Conservation (phyloP, 2,329 filamentous ascomycete genomes). For the Hypoxylon sp. region DNA sequence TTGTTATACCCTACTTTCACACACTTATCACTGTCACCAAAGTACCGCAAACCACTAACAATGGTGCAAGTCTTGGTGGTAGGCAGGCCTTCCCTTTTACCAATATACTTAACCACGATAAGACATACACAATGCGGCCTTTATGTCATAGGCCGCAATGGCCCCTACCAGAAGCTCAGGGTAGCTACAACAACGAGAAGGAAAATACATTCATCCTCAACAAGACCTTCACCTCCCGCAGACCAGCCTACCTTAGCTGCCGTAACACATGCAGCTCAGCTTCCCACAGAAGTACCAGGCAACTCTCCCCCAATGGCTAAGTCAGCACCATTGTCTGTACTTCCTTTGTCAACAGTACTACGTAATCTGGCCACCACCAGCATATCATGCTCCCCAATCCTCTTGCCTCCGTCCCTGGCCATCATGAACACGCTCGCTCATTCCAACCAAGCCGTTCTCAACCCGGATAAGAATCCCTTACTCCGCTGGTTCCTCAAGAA, state of each 20-base stretch:
- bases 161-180: constrained; percentile 34
- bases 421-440: constrained; percentile 79
- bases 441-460: constrained; percentile 75
- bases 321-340: constrained; percentile 69
- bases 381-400: constrained; percentile 77
- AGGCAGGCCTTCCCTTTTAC: constrained; percentile 47
- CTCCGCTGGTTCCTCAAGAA: constrained; percentile 80
- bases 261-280: constrained; percentile 33
- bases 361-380: constrained; percentile 78
- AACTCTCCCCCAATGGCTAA: constrained; percentile 43
- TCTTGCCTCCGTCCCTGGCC: constrained; percentile 78
- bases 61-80: constrained; percentile 48
- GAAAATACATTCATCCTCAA: constrained; percentile 51
- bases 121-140: constrained; percentile 43
- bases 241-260: constrained; percentile 40
- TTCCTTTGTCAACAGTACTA: constrained; percentile 76
- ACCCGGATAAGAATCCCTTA: constrained; percentile 81
- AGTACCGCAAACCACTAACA: constrained; percentile 36
- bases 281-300: constrained; percentile 41
- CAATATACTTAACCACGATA: constrained; percentile 42
- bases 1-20: constrained; percentile 20
- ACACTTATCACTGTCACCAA: not conserved
- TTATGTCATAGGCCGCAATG: constrained; percentile 43
- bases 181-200: constrained; percentile 41
- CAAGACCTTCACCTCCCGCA: constrained; percentile 43